Evolutionary conservation across 768 basidiomycete genomes (phyloP).

Genomic region (Auricularia sp.): DNA sequence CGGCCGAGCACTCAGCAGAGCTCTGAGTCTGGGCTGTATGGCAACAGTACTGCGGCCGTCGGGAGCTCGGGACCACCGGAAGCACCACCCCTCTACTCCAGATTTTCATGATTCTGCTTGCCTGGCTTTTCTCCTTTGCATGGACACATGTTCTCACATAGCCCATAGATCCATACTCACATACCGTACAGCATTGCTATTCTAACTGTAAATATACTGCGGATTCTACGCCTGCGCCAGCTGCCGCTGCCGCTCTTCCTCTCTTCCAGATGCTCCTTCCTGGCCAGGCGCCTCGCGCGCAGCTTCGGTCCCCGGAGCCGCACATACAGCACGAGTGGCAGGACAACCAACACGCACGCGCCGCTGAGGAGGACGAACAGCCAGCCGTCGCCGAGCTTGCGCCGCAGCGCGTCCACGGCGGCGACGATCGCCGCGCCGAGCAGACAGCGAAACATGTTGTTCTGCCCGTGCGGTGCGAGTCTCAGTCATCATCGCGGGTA

Average conservation of each 20-base stretch:
- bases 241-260: background rate
- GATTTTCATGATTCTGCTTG: no score
- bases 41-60: no score
- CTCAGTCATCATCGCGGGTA: background rate
- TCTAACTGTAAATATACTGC: background rate
- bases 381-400: background rate
- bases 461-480: slow-evolving; percentile 6
- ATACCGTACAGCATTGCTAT: background rate
- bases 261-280: background rate
- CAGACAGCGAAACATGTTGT: slow-evolving; percentile 14
- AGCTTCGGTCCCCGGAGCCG: background rate
- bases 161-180: background rate
- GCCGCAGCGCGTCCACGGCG: background rate
- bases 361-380: background rate
- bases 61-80: no score
- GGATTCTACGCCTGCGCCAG: background rate
- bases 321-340: background rate
- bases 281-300: background rate
- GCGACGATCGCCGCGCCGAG: slow-evolving; percentile 9
- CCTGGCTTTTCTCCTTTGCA: no score
- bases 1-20: no score
- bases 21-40: no score
- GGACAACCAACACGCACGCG: background rate
- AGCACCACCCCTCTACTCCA: no score
- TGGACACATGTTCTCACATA: no score